Evolutionary conservation across 2,329 filamentous ascomycete species (phyloP).

Genomic region (Paracoccidioides brasiliensis): DNA sequence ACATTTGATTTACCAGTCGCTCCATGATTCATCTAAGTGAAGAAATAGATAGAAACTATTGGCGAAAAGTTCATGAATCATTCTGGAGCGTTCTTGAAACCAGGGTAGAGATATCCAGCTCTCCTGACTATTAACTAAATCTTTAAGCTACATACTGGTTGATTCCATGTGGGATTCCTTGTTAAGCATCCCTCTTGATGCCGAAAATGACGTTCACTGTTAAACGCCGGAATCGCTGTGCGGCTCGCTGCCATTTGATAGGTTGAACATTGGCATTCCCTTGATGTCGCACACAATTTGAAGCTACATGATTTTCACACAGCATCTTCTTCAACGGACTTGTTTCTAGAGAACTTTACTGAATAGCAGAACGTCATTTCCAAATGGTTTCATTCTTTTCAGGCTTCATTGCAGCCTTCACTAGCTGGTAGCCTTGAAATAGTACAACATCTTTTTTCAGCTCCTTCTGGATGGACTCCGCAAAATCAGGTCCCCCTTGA

Average conservation of each 20-base stretch:
- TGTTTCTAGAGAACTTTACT: not conserved
- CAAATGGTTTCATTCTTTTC: not conserved
- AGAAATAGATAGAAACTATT: too few species aligned
- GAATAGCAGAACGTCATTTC: not conserved
- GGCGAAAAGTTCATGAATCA: too few species aligned
- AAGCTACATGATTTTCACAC: not conserved
- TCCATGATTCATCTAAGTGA: too few species aligned
- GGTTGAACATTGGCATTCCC: not conserved
- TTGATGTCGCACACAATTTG: not conserved
- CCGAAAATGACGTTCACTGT: not conserved
- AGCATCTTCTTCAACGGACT: not conserved
- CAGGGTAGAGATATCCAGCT: too few species aligned
- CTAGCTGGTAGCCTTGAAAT: slow-evolving; percentile 9
- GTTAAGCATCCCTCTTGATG: too few species aligned
- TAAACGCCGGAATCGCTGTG: not conserved
- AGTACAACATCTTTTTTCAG: slow-evolving; percentile 19
- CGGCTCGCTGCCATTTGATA: too few species aligned
- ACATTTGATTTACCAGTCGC: too few species aligned
- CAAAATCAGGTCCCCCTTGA: slow-evolving; percentile 18
- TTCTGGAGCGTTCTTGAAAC: too few species aligned
- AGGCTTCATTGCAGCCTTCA: not conserved
- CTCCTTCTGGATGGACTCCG: slow-evolving; percentile 25
- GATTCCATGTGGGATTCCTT: too few species aligned
- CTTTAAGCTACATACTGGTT: too few species aligned
- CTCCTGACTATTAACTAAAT: too few species aligned